phyloP scores from a whole-genome alignment of 352 stramenopile genomes.

The Globisporangium echinulatum region DNA sequence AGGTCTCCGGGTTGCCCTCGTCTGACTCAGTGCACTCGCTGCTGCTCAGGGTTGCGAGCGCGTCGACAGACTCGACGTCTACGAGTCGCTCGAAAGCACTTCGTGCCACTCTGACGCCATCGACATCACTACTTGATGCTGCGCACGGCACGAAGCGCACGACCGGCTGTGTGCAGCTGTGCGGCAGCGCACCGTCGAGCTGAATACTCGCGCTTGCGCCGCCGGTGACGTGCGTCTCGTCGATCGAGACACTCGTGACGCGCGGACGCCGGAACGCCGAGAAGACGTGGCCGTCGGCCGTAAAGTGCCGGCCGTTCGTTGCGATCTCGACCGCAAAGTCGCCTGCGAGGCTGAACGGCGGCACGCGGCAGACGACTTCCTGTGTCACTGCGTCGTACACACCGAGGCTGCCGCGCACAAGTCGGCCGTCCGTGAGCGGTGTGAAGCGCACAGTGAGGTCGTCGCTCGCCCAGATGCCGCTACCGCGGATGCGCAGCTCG shows the following conservation, averaged over 20 bases:
- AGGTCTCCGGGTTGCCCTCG: not conserved
- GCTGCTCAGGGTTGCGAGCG: not conserved
- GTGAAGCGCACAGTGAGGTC: slow-evolving; percentile 77
- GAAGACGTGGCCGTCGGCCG: slow-evolving; percentile 44
- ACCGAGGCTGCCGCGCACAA: slow-evolving; percentile 44
- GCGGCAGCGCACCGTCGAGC: slow-evolving; percentile 34
- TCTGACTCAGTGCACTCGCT: not conserved
- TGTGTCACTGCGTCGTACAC: slow-evolving; percentile 25
- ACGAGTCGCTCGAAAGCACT: not conserved
- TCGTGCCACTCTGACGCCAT: not conserved
- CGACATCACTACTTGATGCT: slow-evolving; percentile 3
- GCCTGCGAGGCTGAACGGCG: slow-evolving; percentile 53
- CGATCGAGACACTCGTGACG: slow-evolving; percentile 31
- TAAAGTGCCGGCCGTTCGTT: slow-evolving; percentile 81
- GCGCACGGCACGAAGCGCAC: slow-evolving; percentile 31
- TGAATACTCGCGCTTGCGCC: slow-evolving; percentile 29
- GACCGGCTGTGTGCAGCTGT: slow-evolving; percentile 18
- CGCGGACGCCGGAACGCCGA: slow-evolving; percentile 42
- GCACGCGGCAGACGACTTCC: slow-evolving; percentile 59
- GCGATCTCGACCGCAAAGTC: slow-evolving; percentile 68
- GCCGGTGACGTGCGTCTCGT: slow-evolving; percentile 26
- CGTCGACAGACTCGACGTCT: not conserved
- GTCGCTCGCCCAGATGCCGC: slow-evolving; percentile 73
- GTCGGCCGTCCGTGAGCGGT: slow-evolving; percentile 41
- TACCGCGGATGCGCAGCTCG: slow-evolving; percentile 51